A percentile compares a stretch with the other conserved stretches of the same genome.
These are phyloP conservation scores for Ogataea hybrid DNA, from an alignment of 1,139 yeast species.

Conservation along the genomic window DNA sequence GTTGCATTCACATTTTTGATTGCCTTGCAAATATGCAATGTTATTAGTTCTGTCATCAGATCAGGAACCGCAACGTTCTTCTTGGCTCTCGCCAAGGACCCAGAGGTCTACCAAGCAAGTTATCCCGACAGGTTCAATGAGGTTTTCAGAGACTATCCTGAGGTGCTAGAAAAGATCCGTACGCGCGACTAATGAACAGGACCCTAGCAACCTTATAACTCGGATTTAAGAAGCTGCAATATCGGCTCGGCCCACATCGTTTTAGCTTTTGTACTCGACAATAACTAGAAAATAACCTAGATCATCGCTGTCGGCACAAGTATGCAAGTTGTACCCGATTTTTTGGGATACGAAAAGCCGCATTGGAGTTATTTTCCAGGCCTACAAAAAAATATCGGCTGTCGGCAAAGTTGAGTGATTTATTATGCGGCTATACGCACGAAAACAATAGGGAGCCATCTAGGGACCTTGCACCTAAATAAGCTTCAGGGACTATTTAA, in stretches of 20 bases:
- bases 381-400: not conserved
- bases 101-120: too few relatives aligned
- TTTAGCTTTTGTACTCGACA: not conserved
- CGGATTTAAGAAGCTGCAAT: not conserved
- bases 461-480: not conserved
- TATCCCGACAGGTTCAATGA: too few relatives aligned
- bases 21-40: too few relatives aligned
- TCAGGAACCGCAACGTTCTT: too few relatives aligned
- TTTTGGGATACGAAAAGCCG: not conserved
- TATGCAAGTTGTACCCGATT: not conserved
- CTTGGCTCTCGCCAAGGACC: too few relatives aligned
- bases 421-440: not conserved
- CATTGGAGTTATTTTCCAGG: not conserved
- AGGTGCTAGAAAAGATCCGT: too few relatives aligned
- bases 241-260: slow-evolving; percentile 4
- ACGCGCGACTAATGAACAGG: slow-evolving; percentile 2
- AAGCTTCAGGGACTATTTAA: too few relatives aligned
- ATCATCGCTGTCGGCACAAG: not conserved
- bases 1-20: too few relatives aligned
- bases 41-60: too few relatives aligned
- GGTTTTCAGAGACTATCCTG: too few relatives aligned
- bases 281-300: not conserved
- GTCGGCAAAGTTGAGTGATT: slow-evolving; percentile 7
- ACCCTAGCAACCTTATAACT: not conserved
- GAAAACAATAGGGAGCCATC: not conserved